phyloP scores from a whole-genome alignment of 306 rosid genomes.

The Begonia fuchsioides region DNA sequence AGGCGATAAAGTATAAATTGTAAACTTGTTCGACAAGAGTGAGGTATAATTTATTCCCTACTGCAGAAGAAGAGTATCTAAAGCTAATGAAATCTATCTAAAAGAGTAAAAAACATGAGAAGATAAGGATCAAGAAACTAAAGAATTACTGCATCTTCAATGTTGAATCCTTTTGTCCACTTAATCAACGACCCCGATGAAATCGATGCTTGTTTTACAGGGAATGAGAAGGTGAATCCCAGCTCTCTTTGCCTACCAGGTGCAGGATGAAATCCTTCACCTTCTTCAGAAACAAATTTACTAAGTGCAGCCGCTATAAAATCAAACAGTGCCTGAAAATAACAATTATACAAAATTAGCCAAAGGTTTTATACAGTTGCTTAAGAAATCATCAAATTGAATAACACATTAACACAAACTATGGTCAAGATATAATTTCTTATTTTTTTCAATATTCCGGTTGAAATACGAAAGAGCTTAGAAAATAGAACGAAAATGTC shows the following conservation, averaged over 20 bases:
- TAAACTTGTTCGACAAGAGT: no score
- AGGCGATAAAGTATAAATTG: no score
- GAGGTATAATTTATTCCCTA: not conserved
- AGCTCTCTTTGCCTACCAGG: slow-evolving; percentile 85
- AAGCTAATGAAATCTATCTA: not conserved
- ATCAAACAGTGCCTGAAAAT: slow-evolving; percentile 65
- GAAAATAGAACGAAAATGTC: no score
- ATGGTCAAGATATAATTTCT: no score
- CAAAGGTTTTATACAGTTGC: no score
- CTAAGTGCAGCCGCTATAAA: slow-evolving; percentile 61
- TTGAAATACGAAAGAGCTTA: no score
- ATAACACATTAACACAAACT: no score
- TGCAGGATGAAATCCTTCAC: slow-evolving; percentile 47
- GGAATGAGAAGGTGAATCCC: slow-evolving; percentile 97
- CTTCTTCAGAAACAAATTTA: slow-evolving; percentile 68
- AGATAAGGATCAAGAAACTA: slow-evolving; percentile 15
- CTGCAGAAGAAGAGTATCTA: not conserved
- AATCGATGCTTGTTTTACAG: slow-evolving; percentile 86
- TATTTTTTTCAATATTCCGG: no score
- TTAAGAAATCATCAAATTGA: no score
- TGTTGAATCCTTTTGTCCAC: slow-evolving; percentile 93
- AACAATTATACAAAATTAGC: no score
- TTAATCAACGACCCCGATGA: slow-evolving; percentile 75
- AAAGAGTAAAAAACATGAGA: slow-evolving; percentile 1
- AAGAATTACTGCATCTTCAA: slow-evolving; percentile 64